A percentile compares a stretch with the other conserved stretches of the same genome.
Conservation (phyloP, 108 stramenopile genomes). For the Cylindrotheca fusiformis region DNA sequence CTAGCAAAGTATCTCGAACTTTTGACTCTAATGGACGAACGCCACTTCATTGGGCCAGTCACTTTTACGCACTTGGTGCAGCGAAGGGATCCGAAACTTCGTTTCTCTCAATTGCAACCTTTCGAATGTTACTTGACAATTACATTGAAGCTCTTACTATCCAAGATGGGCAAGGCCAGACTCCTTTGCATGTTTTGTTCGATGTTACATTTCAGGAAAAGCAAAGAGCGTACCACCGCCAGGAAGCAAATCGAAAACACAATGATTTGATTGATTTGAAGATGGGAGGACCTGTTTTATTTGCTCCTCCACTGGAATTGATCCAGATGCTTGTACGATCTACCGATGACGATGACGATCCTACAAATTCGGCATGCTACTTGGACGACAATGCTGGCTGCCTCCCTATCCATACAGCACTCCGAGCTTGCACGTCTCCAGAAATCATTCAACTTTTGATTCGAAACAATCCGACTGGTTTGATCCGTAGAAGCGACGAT, state of each 20-base stretch:
- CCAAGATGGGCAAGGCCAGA: constrained; percentile 28
- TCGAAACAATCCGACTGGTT: constrained; percentile 38
- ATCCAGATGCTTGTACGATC: constrained; percentile 39
- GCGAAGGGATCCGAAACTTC: constrained; percentile 6
- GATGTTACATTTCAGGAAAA: constrained; percentile 23
- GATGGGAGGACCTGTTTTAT: constrained; percentile 30
- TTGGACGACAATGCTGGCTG: constrained; percentile 40
- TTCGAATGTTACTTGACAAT: constrained; percentile 42
- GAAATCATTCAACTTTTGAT: constrained; percentile 37
- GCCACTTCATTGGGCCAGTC: constrained; percentile 54
- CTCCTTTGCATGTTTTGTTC: constrained; percentile 51
- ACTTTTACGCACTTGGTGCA: constrained; percentile 21
- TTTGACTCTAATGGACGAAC: constrained; percentile 35
- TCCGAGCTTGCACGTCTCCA: constrained; percentile 26
- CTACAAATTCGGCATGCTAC: constrained; percentile 19
- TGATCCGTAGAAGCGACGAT: constrained; percentile 51
- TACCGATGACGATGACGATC: constrained; percentile 24
- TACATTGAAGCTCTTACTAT: constrained; percentile 34
- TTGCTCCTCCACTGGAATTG: constrained; percentile 31
- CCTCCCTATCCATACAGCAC: constrained; percentile 46
- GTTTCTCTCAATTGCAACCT: constrained; percentile 24
- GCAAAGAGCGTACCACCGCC: constrained; percentile 21
- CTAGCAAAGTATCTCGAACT: constrained; percentile 36
- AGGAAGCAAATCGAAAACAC: constrained; percentile 16
- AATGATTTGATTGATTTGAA: constrained; percentile 25